Percentiles rank a stretch among this genome's conserved stretches.
phyloP scores from a whole-genome alignment of 176 grass and related monocot species.

The Carex littledalei region DNA sequence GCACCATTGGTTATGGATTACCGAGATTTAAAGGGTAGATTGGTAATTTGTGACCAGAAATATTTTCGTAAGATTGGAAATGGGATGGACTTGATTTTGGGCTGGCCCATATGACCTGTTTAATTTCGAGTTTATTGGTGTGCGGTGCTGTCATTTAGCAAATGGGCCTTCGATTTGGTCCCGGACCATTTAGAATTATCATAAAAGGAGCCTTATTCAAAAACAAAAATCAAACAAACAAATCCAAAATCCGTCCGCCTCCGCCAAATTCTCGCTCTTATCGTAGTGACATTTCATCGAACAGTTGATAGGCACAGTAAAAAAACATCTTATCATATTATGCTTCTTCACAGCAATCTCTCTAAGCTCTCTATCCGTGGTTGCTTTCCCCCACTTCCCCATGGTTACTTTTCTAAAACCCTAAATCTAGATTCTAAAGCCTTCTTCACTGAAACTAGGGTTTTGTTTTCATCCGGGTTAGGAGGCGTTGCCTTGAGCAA shows the following conservation, averaged over 20 bases:
- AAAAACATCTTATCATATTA: constrained; percentile 12
- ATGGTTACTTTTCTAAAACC: constrained; percentile 39
- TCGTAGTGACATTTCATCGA: constrained; percentile 38
- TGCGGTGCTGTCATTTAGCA: neutral
- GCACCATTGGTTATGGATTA: neutral
- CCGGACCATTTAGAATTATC: neutral
- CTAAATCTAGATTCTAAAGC: constrained; percentile 18
- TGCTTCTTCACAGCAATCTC: constrained; percentile 59
- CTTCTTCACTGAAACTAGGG: constrained; percentile 28
- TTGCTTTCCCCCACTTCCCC: constrained; percentile 20
- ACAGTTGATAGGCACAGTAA: constrained; percentile 23
- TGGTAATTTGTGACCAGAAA: neutral
- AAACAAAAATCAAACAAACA: neutral
- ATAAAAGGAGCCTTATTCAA: neutral
- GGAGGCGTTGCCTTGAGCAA: constrained; percentile 13
- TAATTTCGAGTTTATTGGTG: too few species aligned
- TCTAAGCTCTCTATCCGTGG: constrained; percentile 48
- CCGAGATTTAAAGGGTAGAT: neutral
- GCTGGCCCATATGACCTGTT: too few species aligned
- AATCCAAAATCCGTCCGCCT: neutral
- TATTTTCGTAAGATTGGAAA: neutral
- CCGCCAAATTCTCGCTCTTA: neutral
- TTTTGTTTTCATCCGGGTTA: constrained; percentile 42
- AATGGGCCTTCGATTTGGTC: neutral
- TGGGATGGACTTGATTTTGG: neutral